Base-by-base conservation (phyloP, 441 rosid species). In the Populus hybrid region DNA sequence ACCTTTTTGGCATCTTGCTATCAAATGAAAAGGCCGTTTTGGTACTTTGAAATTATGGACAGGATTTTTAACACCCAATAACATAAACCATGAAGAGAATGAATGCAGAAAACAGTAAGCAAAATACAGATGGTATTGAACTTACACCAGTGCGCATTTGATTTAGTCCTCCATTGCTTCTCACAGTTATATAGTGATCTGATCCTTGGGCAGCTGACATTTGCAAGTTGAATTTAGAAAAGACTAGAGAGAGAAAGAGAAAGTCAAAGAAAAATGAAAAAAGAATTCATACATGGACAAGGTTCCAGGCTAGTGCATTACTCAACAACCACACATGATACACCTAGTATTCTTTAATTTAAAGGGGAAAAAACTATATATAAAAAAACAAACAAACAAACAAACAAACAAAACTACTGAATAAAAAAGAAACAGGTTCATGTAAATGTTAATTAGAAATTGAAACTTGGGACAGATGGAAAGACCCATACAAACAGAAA, bases 131-230 rank as follows among this genome's bases (percentile, higher is more conserved):
- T 67, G 24, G 36, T 73, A 26, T 16, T 7, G 8, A 6, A 86
- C 99, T 87, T 90, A 94, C 99, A 84, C 98, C 98, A 35, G 95
- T 90, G 53, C 98, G 98, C 99, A 96, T 96, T 82, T 96, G 99
- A 84, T 96, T 96, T 72, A 96, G 77, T 40, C 99, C 99, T 73
- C 99, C 99, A 76, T 96, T 96, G 87, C 98, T 88, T 90, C 86
- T 89, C 75, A 96, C 98, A 68, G 98, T 94, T 74, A 96, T 78
- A 83, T 87, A 94, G 65, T 61, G 91, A 73, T 86, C 88, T 35
- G 88, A 80, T 78, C 84, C 92, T 80, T 46, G 75, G 50, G 89
- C 83, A 82, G 87, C 98, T 95, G 88, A 50, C 65, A 79, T 78
- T 61, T 72, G 65, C 75, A 77, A 81, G 68, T 36, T 26, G 40